Conservation (phyloP, 306 rosid genomes). For the Vicia sativa region DNA sequence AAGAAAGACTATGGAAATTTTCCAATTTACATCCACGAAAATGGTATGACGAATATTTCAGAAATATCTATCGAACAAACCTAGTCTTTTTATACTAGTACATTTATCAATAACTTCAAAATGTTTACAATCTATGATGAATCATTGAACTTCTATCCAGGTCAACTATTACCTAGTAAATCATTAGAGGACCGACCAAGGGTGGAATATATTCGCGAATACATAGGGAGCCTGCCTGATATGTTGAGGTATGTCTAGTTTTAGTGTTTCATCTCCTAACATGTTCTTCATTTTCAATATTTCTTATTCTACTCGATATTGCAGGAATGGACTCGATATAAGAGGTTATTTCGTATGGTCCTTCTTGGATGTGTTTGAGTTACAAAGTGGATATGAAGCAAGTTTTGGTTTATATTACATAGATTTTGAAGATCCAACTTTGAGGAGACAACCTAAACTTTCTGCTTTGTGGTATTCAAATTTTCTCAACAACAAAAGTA, state of each 20-base stretch:
- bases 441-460: constrained; percentile 59
- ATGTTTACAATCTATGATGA: neutral
- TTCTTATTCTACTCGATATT: neutral
- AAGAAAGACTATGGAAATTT: constrained; percentile 49
- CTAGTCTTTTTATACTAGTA: neutral
- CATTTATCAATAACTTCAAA: neutral
- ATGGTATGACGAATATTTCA: constrained; percentile 35
- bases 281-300: neutral
- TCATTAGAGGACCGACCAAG: constrained; percentile 60
- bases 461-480: constrained; percentile 66
- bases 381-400: constrained; percentile 43
- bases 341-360: constrained; percentile 76
- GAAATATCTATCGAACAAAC: too few species aligned
- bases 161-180: constrained; percentile 48
- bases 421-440: constrained; percentile 53
- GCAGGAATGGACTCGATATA: constrained; percentile 61
- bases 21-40: constrained; percentile 62
- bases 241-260: constrained; percentile 53
- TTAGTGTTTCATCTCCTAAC: too few species aligned
- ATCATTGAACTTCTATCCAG: constrained; percentile 33
- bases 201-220: constrained; percentile 49
- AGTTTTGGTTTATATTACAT: constrained; percentile 48
- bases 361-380: constrained; percentile 56
- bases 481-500: constrained; percentile 45
- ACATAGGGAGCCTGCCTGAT: constrained; percentile 48